Percentiles rank a stretch among this genome's conserved stretches.
Evolutionary conservation across 176 grass and related monocot genomes (phyloP).

Genomic region (Oryza australiensis): DNA sequence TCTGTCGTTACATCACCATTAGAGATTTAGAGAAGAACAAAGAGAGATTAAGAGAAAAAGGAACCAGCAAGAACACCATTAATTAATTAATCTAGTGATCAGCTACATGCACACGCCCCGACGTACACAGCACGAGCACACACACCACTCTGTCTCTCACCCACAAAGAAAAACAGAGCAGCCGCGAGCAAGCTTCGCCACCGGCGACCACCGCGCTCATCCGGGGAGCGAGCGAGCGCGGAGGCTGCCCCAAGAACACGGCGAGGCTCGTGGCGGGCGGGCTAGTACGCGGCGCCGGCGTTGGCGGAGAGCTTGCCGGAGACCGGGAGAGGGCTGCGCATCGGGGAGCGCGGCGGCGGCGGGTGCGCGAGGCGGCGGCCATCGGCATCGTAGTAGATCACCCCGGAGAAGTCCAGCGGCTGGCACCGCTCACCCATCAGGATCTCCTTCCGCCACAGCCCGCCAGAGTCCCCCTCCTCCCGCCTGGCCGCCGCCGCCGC

Average conservation of each 20-base stretch:
- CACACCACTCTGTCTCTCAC: neutral
- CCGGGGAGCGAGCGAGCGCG: neutral
- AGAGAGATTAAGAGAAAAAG: no score
- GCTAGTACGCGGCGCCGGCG: slow-evolving; percentile 16
- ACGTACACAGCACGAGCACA: no score
- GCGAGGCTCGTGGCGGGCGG: no score
- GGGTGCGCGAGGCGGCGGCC: slow-evolving; percentile 54
- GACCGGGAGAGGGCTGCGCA: slow-evolving; percentile 62
- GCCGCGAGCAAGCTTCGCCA: neutral
- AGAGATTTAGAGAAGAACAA: neutral
- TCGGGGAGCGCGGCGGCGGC: slow-evolving; percentile 64
- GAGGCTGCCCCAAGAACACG: no score
- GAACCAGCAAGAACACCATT: slow-evolving; percentile 12
- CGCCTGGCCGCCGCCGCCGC: slow-evolving; percentile 4
- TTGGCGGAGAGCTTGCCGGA: slow-evolving; percentile 20
- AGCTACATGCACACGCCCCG: neutral
- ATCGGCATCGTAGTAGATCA: slow-evolving; percentile 83
- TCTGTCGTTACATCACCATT: slow-evolving; percentile 33
- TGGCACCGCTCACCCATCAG: slow-evolving; percentile 80
- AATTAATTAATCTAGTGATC: neutral
- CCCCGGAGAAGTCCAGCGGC: slow-evolving; percentile 81
- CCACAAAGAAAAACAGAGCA: slow-evolving; percentile 21
- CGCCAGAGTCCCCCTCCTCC: slow-evolving; percentile 30
- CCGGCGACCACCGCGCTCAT: neutral
- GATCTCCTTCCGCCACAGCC: slow-evolving; percentile 72